Evolutionary conservation across 2,329 filamentous ascomycete species (phyloP), one percentile per base, ranked within the genome.

Genomic region (Aspergillus latus): DNA sequence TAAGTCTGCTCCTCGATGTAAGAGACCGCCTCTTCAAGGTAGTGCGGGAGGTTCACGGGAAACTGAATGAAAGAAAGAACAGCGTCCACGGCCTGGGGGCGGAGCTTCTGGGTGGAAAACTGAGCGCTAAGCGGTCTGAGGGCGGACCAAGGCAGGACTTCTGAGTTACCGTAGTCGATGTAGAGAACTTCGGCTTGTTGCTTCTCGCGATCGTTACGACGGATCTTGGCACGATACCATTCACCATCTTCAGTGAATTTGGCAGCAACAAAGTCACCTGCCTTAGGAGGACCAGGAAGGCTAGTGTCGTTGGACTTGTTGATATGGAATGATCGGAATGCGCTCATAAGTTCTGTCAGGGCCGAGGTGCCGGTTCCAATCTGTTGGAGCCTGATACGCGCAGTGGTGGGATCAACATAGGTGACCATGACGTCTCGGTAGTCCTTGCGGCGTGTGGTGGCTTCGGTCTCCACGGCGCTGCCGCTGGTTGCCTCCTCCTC

Each of bases 381-480:
- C 69, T 96, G 85, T 73, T 99, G 94, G 55, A 99, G 80, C 82
- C 97, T 97, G 61, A 99, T 79, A 70, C 84, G 89, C 54, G 88
- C 91, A 60, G 85, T 88, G 28, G 85, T 79, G 3, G 77, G 76
- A 65, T 96, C 92, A 66, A 97, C 86, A 75, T 96, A 89, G 49
- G 94, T 97, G 65, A 99, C 85, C 60, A 95, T 84, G 37, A 97
- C 88, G 69, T 97, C 92, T 58, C 92, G 90, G 80, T 97, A 99
- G 74, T 99, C 93, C 73, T 88, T 91, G 78, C 89, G 88, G 64
- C 82, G 80, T 56, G 86, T 81, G 45, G 82, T 74, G 13, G 82
- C 77, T 13, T 84, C 79, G 39, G 78, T 74, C 58, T 87, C 84
- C 15, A 80, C 75, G 56, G 76, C 78, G 47, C 77, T 72, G 16